These are phyloP conservation scores for Sugiyamaella novakii DNA, from an alignment of 1,139 yeast species.

Conservation along the genomic window DNA sequence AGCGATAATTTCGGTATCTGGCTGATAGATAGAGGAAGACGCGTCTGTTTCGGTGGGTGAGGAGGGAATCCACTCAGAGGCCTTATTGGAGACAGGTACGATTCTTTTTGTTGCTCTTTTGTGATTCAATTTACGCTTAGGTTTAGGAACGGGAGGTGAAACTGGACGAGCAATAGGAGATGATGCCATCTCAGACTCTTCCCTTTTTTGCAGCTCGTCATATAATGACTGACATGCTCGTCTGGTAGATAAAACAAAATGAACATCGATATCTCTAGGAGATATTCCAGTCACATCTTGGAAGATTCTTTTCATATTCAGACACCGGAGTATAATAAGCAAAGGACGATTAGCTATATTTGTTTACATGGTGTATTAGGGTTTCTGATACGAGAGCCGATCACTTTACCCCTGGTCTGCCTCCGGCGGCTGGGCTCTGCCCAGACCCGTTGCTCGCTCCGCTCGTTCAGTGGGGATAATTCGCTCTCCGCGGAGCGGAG, in stretches of 20 bases:
- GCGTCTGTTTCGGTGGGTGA: too few relatives aligned
- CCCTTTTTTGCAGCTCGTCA: background rate
- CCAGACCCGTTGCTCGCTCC: background rate
- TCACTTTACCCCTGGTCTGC: background rate
- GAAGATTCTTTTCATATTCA: constrained; percentile 4
- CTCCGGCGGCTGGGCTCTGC: background rate
- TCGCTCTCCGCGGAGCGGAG: background rate
- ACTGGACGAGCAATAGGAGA: background rate
- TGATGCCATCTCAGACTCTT: background rate
- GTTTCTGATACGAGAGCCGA: constrained; percentile 1
- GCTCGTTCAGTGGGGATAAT: background rate
- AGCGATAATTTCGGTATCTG: background rate
- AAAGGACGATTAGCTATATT: too few relatives aligned
- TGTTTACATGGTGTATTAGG: constrained; percentile 3
- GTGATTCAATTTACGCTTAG: background rate
- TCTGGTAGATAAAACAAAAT: constrained; percentile 7
- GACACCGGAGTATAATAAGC: too few relatives aligned
- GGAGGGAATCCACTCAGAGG: too few relatives aligned
- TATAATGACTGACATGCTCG: constrained; percentile 7
- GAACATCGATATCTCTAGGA: constrained; percentile 5
- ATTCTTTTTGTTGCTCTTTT: background rate
- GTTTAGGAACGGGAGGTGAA: background rate
- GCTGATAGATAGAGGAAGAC: background rate
- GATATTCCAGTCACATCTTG: constrained; percentile 7
- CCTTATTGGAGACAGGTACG: background rate